Evolutionary conservation across 2,329 filamentous ascomycete species (phyloP), one percentile per base, ranked within the genome.

Genomic region (Amphichorda felina): DNA sequence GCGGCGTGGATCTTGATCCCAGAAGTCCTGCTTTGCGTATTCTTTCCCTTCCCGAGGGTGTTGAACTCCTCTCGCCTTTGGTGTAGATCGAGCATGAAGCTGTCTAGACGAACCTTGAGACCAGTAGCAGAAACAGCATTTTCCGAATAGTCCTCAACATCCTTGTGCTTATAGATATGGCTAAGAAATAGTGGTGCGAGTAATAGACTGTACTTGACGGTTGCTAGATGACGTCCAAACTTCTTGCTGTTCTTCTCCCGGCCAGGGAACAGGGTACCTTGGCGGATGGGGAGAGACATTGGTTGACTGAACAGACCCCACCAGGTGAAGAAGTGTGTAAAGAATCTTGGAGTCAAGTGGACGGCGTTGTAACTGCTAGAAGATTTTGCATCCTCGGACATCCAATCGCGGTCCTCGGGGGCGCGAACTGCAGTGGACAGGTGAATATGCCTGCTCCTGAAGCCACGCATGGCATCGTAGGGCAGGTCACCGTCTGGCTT

Each of bases 101-200:
- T 95, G 57, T 96, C 89, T 35, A 98, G 75, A 35, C 88, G 81
- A 46, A 94, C 84, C 59, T 98, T 98, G 42, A 98, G 66, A n/a
- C 93, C 91, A 4, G 91, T 98, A 1, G 89, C 89, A 32, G 86
- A 91, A 5, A 94, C 84, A 1, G 80, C 70, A 35, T 62, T 68
- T 41, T 88, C 80, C 0, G 74, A 70, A 50, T 85, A 83, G 40
- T 94, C 87, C 50, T 95, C 89, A 0, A 77, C 77, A 50, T 98
- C 91, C 54, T 95, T 95, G 63, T 98, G 91, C 57, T 95, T 96
- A 64, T 98, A 98, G 22, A 98, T 87, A 49, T 98, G 91, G 46
- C 88, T 93, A 43, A 98, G 74, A 56, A 94, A 98, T 2, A 98
- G 63, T 0, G 91, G 91, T 2, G 91, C 94, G 13, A 98, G 66